phyloP scores from a whole-genome alignment of 1,284 basidiomycete species.

The Trametes sp. region DNA sequence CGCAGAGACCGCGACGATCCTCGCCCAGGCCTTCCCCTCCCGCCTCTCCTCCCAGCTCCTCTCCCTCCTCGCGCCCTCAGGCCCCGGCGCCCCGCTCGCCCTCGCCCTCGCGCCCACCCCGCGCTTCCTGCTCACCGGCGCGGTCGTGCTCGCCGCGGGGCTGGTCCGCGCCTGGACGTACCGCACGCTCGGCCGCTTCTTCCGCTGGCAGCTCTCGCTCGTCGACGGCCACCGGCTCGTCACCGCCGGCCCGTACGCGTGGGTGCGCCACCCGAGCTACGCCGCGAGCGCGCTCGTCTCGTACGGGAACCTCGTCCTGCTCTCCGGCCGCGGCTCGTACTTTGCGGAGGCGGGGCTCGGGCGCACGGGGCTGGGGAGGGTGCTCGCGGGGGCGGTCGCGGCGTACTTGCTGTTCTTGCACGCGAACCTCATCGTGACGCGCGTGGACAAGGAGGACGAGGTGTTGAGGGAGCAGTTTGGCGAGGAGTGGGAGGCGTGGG shows the following conservation, averaged over 20 bases:
- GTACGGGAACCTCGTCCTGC: slow-evolving; percentile 11
- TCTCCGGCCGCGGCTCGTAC: slow-evolving; percentile 7
- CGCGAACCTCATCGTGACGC: background rate
- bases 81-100: too few relatives aligned
- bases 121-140: slow-evolving; percentile 7
- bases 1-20: slow-evolving; percentile 8
- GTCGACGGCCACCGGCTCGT: slow-evolving; percentile 13
- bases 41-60: slow-evolving; percentile 2
- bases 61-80: slow-evolving; percentile 4
- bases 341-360: slow-evolving; percentile 8
- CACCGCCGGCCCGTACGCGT: slow-evolving; percentile 18
- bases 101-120: slow-evolving; percentile 4
- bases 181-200: slow-evolving; percentile 15
- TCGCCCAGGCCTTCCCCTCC: slow-evolving; percentile 8
- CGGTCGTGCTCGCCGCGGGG: slow-evolving; percentile 5
- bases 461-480: slow-evolving; percentile 26
- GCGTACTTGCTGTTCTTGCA: slow-evolving; percentile 4
- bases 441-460: slow-evolving; percentile 22
- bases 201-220: slow-evolving; percentile 15
- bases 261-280: slow-evolving; percentile 21
- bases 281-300: slow-evolving; percentile 1
- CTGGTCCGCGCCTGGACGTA: slow-evolving; percentile 9
- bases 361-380: slow-evolving; percentile 1
- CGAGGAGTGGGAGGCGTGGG: slow-evolving; percentile 26
- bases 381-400: slow-evolving; percentile 1